Evolutionary conservation across 176 grass and related monocot species (phyloP).

Genomic region (Hsuehochloa calcarea): DNA sequence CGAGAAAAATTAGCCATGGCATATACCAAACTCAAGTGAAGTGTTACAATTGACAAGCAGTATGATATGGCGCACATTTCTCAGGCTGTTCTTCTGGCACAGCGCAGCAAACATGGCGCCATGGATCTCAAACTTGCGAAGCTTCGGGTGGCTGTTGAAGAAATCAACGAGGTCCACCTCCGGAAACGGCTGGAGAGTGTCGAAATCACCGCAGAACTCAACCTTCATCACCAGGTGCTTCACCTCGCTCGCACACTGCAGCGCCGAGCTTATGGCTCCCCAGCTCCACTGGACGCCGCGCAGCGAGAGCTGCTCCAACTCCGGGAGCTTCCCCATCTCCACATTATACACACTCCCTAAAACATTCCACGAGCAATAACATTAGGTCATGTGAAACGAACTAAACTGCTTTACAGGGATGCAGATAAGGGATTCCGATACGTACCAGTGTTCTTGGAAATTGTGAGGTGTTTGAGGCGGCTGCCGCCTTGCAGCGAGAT

Average conservation of each 20-base stretch:
- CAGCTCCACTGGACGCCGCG: conserved; percentile 94
- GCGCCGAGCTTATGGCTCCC: conserved; percentile 58
- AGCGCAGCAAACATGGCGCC: conserved; percentile 86
- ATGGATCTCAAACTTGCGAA: conserved; percentile 83
- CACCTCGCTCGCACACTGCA: conserved; percentile 59
- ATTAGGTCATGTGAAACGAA: background rate
- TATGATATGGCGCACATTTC: conserved; percentile 48
- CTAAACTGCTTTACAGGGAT: background rate
- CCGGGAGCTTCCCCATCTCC: conserved; percentile 53
- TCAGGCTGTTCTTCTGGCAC: conserved; percentile 96
- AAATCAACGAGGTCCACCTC: conserved; percentile 88
- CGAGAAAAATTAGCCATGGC: conserved; percentile 5
- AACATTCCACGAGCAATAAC: background rate
- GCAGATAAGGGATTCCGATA: background rate
- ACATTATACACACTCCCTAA: conserved; percentile 61
- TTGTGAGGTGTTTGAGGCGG: conserved; percentile 50
- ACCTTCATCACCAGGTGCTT: conserved; percentile 90
- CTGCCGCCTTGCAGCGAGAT: conserved; percentile 54
- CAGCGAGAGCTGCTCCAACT: conserved; percentile 61
- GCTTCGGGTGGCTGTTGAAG: conserved; percentile 80
- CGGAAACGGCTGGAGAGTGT: conserved; percentile 74
- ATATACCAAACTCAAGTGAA: background rate
- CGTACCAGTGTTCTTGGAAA: conserved; percentile 72
- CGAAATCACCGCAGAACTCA: conserved; percentile 83
- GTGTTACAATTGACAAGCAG: background rate